These are phyloP conservation scores for Rhizopogon roseolus DNA, from an alignment of 768 basidiomycete species.

Conservation along the genomic window DNA sequence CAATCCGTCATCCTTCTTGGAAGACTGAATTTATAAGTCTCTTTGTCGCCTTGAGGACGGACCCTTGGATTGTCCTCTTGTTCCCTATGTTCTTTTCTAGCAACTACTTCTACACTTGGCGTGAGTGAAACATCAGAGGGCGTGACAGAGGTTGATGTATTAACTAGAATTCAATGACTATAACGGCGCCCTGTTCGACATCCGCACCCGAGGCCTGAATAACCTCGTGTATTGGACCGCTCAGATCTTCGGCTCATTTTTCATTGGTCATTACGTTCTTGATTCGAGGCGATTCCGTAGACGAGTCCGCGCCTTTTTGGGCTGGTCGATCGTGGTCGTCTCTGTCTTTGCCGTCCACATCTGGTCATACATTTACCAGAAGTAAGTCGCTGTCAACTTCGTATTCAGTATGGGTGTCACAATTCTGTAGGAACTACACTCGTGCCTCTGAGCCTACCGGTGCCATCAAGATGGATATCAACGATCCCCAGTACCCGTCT, in stretches of 20 bases:
- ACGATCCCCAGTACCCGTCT: neutral
- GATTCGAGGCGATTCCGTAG: constrained; percentile 31
- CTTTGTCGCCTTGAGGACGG: constrained; percentile 60
- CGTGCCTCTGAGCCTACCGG: constrained; percentile 7
- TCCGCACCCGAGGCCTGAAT: constrained; percentile 66
- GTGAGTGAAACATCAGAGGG: constrained; percentile 33
- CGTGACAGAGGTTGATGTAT: neutral
- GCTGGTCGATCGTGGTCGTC: constrained; percentile 32
- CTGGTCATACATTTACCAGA: constrained; percentile 34
- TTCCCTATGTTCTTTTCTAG: constrained; percentile 86
- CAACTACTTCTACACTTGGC: constrained; percentile 87
- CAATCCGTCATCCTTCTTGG: constrained; percentile 70
- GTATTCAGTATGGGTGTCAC: neutral
- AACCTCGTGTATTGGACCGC: constrained; percentile 70
- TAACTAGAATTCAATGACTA: constrained; percentile 64
- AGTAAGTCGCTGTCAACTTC: constrained; percentile 15
- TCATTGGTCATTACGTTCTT: constrained; percentile 45
- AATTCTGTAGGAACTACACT: neutral
- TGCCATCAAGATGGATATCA: neutral
- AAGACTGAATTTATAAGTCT: constrained; percentile 68
- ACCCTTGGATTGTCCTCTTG: constrained; percentile 67
- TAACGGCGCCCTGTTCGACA: constrained; percentile 68
- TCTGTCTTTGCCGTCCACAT: constrained; percentile 25
- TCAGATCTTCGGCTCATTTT: constrained; percentile 65
- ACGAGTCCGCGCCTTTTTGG: constrained; percentile 36